Base-by-base conservation (phyloP, 179 eudicot species). In the Heliamphora pulchella region DNA sequence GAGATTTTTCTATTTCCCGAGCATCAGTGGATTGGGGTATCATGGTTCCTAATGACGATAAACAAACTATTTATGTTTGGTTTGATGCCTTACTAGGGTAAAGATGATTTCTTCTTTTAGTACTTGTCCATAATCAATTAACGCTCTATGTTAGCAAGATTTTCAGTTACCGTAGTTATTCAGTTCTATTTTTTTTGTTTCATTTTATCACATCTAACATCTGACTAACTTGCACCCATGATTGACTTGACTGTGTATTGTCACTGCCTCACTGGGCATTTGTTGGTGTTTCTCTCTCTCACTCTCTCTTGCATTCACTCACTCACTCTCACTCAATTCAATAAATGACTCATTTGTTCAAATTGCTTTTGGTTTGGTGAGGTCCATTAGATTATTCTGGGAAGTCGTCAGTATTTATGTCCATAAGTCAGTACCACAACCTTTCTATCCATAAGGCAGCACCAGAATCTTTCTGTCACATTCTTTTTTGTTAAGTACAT, bases 21-120 rank as follows among this genome's bases (percentile, higher is more conserved):
- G 90, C 96, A 83, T 87, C 94, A 59, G 98, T 96, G 78, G 93
- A 90, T 78, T 96, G 99, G 99, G 99, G 99, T 43, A 92, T 96
- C 77, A 83, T 80, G 48, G 98, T 96, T 81, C 99, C 99, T 57
- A 87, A 85, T 82, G 99, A 96, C 74, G 61, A 83, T 55, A 91
- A 88, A 41, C 99, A 96, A 83, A 96, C 99, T 62, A 94, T 96
- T 69, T 96, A 96, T 83, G 99, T 96, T 15, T 96, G 99, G 99
- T 96, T 96, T 90, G 99, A 96, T 90, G 99, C 99, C 74, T 86
- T 96, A 74, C 82, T 96, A 78, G 99, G 99, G 99, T 96, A 89
- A 82, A 77, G 71, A 31, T 55, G 74, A 41, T 53, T 77, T 18
- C 14, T 39, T 71, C 64, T 79, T 71, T 66, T 66, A 44, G 31